These are phyloP conservation scores for Neonothopanus nambi DNA, from an alignment of 1,284 basidiomycete species.

Conservation along the genomic window DNA sequence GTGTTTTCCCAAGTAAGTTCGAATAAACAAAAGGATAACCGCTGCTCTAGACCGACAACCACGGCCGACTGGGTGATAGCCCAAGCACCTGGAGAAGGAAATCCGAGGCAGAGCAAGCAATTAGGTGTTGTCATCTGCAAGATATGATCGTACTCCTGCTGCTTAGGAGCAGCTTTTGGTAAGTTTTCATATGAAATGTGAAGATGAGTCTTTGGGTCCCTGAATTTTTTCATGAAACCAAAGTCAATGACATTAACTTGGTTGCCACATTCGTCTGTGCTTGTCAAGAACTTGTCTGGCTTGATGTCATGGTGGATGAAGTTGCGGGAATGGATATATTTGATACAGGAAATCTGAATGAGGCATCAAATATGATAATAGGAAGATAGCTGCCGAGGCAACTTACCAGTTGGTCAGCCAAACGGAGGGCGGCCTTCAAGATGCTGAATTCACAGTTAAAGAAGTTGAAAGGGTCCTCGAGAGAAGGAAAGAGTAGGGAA, in stretches of 20 bases:
- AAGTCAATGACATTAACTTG: conserved; percentile 99
- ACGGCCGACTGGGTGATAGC: conserved; percentile 49
- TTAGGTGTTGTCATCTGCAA: conserved; percentile 99
- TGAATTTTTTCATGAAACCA: conserved; percentile 98
- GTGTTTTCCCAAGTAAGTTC: conserved; percentile 15
- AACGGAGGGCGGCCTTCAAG: conserved; percentile 94
- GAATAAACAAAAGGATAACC: conserved; percentile 28
- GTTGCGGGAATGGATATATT: conserved; percentile 99
- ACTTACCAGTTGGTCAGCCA: conserved; percentile 94
- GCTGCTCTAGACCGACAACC: conserved; percentile 26
- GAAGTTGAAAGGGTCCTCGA: conserved; percentile 99
- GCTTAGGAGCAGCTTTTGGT: conserved; percentile 98
- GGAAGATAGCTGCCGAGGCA: conserved; percentile 4
- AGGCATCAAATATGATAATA: conserved; percentile 15
- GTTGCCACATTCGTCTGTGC: conserved; percentile 98
- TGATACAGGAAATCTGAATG: conserved; percentile 91
- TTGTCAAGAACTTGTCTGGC: conserved; percentile 99
- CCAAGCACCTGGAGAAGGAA: conserved; percentile 80
- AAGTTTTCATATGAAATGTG: conserved; percentile 99
- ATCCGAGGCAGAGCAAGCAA: conserved; percentile 92
- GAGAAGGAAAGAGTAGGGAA: conserved; percentile 94
- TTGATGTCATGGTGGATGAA: conserved; percentile 99
- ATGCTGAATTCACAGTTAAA: conserved; percentile 99
- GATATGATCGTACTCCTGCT: conserved; percentile 99
- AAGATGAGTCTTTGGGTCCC: conserved; percentile 98